A percentile compares a stretch with the other conserved stretches of the same genome.
phyloP scores from a whole-genome alignment of 768 basidiomycete species.

The Clitopilus hobsonii region DNA sequence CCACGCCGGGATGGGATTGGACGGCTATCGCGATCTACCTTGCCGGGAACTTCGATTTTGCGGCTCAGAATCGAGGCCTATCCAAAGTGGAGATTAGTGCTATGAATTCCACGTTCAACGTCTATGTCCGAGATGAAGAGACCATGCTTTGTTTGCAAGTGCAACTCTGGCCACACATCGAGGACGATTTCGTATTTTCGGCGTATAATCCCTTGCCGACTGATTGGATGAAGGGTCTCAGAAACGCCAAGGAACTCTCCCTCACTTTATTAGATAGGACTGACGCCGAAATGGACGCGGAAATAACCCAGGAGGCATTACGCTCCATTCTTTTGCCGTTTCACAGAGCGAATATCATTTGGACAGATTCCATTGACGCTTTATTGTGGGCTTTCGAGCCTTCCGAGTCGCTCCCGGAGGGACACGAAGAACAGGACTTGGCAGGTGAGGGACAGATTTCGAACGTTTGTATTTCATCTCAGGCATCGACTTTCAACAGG shows the following conservation, averaged over 20 bases:
- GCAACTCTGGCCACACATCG: background rate
- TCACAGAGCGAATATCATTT: background rate
- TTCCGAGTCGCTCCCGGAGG: no score
- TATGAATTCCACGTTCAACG: background rate
- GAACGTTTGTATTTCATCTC: no score
- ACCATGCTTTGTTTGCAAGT: background rate
- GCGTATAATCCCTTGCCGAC: background rate
- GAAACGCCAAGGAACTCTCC: background rate
- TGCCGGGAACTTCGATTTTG: background rate
- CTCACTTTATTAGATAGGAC: no score
- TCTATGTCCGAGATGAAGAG: background rate
- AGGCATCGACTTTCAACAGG: no score
- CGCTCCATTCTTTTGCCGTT: background rate
- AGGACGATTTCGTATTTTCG: background rate
- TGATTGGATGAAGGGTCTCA: background rate
- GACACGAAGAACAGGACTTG: no score
- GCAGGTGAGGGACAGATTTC: no score
- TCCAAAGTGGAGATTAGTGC: background rate
- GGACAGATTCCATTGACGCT: background rate
- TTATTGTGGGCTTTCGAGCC: background rate
- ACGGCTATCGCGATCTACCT: background rate
- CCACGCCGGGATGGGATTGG: background rate
- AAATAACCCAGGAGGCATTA: background rate
- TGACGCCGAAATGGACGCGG: background rate
- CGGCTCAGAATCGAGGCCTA: background rate